Conservation (phyloP, 2,329 filamentous ascomycete genomes). For the Botrytis squamosa region DNA sequence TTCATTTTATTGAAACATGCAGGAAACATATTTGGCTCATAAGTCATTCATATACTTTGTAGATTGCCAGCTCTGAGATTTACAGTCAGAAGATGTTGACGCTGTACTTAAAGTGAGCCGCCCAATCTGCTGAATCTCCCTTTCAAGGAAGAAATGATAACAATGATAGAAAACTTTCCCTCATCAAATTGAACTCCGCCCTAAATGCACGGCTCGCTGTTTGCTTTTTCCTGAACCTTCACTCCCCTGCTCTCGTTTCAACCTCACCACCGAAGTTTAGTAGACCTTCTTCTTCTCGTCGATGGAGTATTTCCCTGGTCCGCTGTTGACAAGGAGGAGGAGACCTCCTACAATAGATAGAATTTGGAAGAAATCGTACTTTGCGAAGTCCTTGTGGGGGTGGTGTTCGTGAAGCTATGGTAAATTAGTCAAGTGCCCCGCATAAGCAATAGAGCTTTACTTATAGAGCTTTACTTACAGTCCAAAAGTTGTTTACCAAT, state of each 20-base stretch:
- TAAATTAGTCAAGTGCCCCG: slow-evolving; percentile 31
- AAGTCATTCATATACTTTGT: slow-evolving; percentile 15
- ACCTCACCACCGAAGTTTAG: slow-evolving; percentile 46
- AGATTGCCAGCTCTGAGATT: slow-evolving; percentile 16
- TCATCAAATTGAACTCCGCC: slow-evolving; percentile 21
- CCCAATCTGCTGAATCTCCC: neutral
- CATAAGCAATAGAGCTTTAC: slow-evolving; percentile 40
- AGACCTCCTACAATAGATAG: slow-evolving; percentile 97
- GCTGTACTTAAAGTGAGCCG: slow-evolving; percentile 20
- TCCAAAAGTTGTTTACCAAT: slow-evolving; percentile 99
- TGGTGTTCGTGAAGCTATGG: slow-evolving; percentile 89
- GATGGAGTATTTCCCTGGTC: slow-evolving; percentile 94
- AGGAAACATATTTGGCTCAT: neutral
- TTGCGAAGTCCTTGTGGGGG: slow-evolving; percentile 99
- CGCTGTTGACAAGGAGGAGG: slow-evolving; percentile 96
- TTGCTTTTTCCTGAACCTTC: slow-evolving; percentile 27
- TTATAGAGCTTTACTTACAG: slow-evolving; percentile 61
- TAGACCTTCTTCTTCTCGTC: slow-evolving; percentile 99
- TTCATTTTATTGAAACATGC: neutral
- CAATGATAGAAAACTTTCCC: slow-evolving; percentile 1
- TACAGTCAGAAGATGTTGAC: slow-evolving; percentile 24
- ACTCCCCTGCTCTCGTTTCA: slow-evolving; percentile 25
- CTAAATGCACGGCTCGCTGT: slow-evolving; percentile 21
- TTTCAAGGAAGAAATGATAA: slow-evolving; percentile 12
- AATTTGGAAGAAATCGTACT: slow-evolving; percentile 99